A percentile compares a stretch with the other conserved stretches of the same genome.
Conservation (phyloP, 257 asterid genomes). For the Solanum sejunctum region DNA sequence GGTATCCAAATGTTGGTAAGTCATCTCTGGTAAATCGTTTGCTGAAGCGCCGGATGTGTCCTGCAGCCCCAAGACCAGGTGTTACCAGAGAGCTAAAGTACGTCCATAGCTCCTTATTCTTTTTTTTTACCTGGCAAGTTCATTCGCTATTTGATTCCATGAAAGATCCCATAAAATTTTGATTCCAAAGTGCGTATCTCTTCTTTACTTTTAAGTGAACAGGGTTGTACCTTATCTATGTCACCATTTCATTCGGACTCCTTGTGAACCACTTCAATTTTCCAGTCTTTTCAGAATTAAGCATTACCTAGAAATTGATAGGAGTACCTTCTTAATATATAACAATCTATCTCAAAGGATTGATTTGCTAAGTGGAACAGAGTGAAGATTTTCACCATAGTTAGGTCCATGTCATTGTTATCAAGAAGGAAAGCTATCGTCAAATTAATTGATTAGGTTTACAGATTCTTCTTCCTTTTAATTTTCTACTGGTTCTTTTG, state of each 20-base stretch:
- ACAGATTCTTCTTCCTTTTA: neutral
- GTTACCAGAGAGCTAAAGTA: slow-evolving; percentile 90
- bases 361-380: neutral
- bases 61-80: slow-evolving; percentile 99
- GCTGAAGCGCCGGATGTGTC: slow-evolving; percentile 93
- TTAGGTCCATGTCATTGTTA: neutral
- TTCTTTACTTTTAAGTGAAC: neutral
- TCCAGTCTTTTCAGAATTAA: neutral
- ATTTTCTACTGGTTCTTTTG: slow-evolving; percentile 2
- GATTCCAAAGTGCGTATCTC: neutral
- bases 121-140: neutral
- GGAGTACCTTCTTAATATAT: neutral
- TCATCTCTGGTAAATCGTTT: slow-evolving; percentile 88
- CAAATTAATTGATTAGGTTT: neutral
- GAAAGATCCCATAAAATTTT: neutral
- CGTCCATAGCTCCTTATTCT: slow-evolving; percentile 7
- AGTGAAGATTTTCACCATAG: neutral
- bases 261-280: neutral
- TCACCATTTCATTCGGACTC: neutral
- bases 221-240: neutral
- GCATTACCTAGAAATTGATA: neutral
- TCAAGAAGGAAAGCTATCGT: neutral
- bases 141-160: neutral
- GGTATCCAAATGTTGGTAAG: slow-evolving; percentile 97
- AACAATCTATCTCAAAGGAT: neutral